These are phyloP conservation scores for Rhizoclosmatium globosum DNA, from an alignment of 192 early-diverging fungal species.

Conservation along the genomic window DNA sequence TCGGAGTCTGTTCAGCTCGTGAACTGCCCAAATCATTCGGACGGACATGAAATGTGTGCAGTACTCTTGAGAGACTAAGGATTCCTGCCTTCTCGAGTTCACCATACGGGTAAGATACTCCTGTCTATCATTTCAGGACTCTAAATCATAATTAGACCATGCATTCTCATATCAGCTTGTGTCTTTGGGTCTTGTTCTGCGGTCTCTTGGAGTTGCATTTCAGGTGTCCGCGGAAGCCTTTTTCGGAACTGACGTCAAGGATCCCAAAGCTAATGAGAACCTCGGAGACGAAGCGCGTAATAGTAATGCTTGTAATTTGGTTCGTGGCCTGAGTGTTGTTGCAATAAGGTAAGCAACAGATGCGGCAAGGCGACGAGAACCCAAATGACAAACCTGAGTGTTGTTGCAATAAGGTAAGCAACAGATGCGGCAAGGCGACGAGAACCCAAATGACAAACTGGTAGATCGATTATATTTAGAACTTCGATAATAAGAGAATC, in stretches of 20 bases:
- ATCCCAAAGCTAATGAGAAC: not conserved
- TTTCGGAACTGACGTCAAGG: not conserved
- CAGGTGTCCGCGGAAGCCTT: constrained; percentile 4
- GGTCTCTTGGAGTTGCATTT: constrained; percentile 5
- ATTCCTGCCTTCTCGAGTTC: not conserved
- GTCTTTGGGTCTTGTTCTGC: not conserved
- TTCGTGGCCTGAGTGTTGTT: no score
- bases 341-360: no score
- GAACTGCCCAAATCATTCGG: not conserved
- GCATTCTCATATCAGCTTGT: not conserved
- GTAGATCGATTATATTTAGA: no score
- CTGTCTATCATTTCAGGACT: not conserved
- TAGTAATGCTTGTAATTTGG: no score
- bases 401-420: no score
- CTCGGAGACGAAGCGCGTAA: no score
- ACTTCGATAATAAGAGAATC: no score
- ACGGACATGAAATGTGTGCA: not conserved
- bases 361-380: no score
- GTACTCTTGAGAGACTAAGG: not conserved
- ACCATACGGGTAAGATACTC: not conserved
- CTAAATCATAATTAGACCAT: not conserved
- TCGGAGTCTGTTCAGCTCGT: not conserved
- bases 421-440: no score
- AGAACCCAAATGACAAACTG: no score
- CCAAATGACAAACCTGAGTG: no score